Base-by-base conservation (phyloP, 1,139 yeast genomes). In the Yamadazyma dushanensis region DNA sequence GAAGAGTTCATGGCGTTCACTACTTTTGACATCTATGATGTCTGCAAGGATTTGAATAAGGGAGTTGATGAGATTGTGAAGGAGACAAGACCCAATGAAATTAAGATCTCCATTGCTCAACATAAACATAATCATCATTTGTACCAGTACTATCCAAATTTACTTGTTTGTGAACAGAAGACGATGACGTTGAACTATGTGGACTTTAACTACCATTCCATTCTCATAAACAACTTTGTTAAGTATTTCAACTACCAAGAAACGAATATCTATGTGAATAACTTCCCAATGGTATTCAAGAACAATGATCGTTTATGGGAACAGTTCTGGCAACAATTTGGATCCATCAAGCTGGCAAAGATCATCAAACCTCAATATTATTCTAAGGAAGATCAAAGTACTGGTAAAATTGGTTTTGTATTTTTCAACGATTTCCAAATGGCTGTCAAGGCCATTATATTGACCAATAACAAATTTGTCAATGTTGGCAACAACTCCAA, bases 211-310 rank as follows among this genome's bases (percentile, higher is more conserved):
- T 31, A 21, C 36, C 49, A 45, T 30, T 16, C 39, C 2, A 23
- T 34, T 2, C 10, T 46, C 8, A 33, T 42, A 3, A 39, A 37
- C 26, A 30, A 22, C 8, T 44, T 39, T 24, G n/a, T 33, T 15
- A 39, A 37, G 37, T 45, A 45, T 31, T 45, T 54, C 29, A 68
- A 69, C 45, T 68, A 63, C 46, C 85, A 79, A 53, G 83, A 77
- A 47, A 75, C 83, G 2, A 79, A 79, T 49, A 62, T 79, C 29
- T 79, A 78, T 48, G 76, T 79, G 15, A 76, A 71, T 39, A 76
- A 76, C 46, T 57, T 79, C 25, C 73, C 83, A 0, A 49, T 63
- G 5, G 44, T 62, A 5, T 68, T 73, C 35, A 66, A 63, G 19
- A 66, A 68, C 43, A 51, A 68, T 41, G 74, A 69, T 49, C 44